Percentiles rank a stretch among this genome's conserved stretches.
phyloP scores from a whole-genome alignment of 495 filamentous ascomycete species.

The Geoglossum glabrum region DNA sequence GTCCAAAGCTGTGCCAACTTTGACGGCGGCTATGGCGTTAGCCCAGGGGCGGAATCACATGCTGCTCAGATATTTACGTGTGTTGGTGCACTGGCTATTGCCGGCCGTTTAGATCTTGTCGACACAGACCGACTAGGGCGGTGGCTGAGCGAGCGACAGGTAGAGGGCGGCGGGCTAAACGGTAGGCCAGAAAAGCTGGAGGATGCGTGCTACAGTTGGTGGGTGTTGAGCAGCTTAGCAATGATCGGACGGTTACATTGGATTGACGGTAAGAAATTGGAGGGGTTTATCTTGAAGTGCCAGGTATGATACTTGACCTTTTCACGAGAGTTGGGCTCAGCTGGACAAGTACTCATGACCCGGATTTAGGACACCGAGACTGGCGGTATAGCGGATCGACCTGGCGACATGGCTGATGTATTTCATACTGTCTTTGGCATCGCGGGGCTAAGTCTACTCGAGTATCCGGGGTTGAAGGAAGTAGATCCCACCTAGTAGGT shows the following conservation, averaged over 20 bases:
- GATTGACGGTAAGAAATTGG: slow-evolving; percentile 66
- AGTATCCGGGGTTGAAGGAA: slow-evolving; percentile 50
- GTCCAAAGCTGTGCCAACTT: slow-evolving; percentile 69
- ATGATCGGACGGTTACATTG: slow-evolving; percentile 81
- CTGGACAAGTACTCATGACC: background rate
- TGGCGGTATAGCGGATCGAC: slow-evolving; percentile 78
- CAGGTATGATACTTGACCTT: slow-evolving; percentile 28
- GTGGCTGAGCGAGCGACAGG: slow-evolving; percentile 87
- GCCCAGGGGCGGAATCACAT: slow-evolving; percentile 79
- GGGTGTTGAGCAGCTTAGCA: slow-evolving; percentile 72
- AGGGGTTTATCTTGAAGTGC: slow-evolving; percentile 61
- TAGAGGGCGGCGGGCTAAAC: slow-evolving; percentile 65
- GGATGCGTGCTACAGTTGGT: slow-evolving; percentile 98
- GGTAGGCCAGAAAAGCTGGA: slow-evolving; percentile 88
- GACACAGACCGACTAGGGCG: slow-evolving; percentile 60
- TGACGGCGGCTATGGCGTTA: slow-evolving; percentile 80
- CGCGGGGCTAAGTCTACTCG: slow-evolving; percentile 69
- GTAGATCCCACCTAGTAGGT: slow-evolving; percentile 79
- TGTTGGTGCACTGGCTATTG: slow-evolving; percentile 71
- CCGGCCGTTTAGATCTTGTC: slow-evolving; percentile 61
- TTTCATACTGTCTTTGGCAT: slow-evolving; percentile 87
- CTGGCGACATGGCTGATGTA: slow-evolving; percentile 88
- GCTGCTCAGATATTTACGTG: slow-evolving; percentile 89
- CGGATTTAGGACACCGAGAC: slow-evolving; percentile 46
- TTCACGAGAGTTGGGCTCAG: background rate